Evolutionary conservation across 176 grass and related monocot genomes (phyloP).

Genomic region (Phoenix dactylifera): DNA sequence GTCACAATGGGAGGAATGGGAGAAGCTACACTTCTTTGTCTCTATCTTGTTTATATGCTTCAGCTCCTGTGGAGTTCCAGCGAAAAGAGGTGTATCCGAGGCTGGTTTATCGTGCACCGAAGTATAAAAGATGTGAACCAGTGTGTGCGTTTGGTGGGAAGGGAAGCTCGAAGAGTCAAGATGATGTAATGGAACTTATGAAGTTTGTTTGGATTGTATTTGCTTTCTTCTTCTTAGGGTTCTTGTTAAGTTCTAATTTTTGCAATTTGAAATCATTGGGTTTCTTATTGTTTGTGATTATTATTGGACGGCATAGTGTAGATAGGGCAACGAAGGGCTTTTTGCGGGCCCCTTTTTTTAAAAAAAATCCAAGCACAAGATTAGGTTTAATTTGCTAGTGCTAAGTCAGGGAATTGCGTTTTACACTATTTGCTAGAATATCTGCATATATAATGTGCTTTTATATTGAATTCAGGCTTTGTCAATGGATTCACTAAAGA

Average conservation of each 20-base stretch:
- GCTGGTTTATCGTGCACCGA: neutral
- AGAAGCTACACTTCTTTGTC: neutral
- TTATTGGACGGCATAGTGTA: neutral
- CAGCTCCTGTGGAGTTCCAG: neutral
- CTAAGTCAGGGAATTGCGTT: too few species aligned
- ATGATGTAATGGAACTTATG: neutral
- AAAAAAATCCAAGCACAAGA: too few species aligned
- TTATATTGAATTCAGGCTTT: slow-evolving; percentile 33
- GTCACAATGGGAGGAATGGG: neutral
- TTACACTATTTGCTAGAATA: neutral
- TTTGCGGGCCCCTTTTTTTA: too few species aligned
- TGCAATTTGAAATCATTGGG: neutral
- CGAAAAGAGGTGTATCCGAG: neutral
- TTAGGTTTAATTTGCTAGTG: too few species aligned
- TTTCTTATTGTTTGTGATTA: neutral
- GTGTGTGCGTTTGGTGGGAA: slow-evolving; percentile 4
- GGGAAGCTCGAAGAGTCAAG: neutral
- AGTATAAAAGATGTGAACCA: neutral
- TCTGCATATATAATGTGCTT: neutral
- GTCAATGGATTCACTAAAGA: slow-evolving; percentile 69
- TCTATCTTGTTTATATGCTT: neutral
- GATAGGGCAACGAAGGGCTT: too few species aligned
- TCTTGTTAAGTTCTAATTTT: too few species aligned
- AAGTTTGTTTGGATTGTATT: too few species aligned
- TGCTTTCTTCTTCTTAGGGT: too few species aligned